Conservation (phyloP, 148 eudicot genomes). For the Bassia scoparia region DNA sequence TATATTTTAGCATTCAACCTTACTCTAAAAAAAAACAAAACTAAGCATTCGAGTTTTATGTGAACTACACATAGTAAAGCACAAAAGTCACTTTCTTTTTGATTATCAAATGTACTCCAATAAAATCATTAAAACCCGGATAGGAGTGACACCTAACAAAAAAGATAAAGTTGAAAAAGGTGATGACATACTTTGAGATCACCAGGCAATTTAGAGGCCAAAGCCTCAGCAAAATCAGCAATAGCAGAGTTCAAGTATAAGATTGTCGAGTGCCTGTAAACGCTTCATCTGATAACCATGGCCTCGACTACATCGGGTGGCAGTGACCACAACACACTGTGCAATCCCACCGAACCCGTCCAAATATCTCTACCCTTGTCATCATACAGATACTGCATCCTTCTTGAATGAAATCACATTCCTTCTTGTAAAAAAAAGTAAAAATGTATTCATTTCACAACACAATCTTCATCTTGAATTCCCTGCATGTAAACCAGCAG, state of each 20-base stretch:
- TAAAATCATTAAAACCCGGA: neutral
- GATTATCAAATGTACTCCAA: neutral
- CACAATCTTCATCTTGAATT: no score
- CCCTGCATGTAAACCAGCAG: no score
- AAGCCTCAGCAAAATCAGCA: constrained; percentile 93
- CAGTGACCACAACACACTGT: constrained; percentile 90
- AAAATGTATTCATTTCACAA: no score
- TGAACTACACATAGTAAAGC: constrained; percentile 1
- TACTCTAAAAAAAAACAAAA: neutral
- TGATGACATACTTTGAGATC: constrained; percentile 73
- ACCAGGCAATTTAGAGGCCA: constrained; percentile 79
- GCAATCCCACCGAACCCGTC: constrained; percentile 96
- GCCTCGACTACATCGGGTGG: constrained; percentile 81
- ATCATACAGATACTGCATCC: constrained; percentile 91
- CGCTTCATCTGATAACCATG: constrained; percentile 61
- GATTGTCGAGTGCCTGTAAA: constrained; percentile 83
- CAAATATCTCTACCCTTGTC: constrained; percentile 76
- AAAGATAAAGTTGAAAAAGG: neutral
- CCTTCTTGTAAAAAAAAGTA: no score
- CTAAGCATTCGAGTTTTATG: neutral
- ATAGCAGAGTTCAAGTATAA: constrained; percentile 74
- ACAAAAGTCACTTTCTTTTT: constrained; percentile 2
- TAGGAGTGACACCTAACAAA: neutral
- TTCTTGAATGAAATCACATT: no score
- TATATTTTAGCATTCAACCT: no score